Base-by-base conservation (phyloP, 305 asterid genomes). In the Fraxinus velutina region DNA sequence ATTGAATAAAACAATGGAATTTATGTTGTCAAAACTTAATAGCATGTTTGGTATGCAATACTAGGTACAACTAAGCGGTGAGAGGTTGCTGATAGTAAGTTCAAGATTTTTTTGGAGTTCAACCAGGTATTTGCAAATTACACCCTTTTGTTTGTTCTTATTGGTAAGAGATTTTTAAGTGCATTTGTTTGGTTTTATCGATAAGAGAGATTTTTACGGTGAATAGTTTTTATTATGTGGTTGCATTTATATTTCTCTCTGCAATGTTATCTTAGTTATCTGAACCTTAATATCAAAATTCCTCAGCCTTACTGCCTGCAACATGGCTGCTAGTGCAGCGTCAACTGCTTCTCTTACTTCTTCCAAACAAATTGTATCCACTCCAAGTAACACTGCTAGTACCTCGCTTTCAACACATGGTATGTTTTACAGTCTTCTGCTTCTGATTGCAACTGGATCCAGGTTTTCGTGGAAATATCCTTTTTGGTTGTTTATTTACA, bases 351-450 rank as follows among this genome's bases (percentile, higher is more conserved):
- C 80, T 3, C 7, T 83, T 52, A 72, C 37, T 44, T 84, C 91
- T 80, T 33, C 37, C 37, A 86, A 86, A 17, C 85, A 86, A 85
- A 83, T 89, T 75, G 75, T 82, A 13, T 64, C 91, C 37, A 78
- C 84, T 83, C 81, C 87, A 32, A 70, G 77, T 81, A 79, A 73
- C 71, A 73, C 79, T 75, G 78, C 82, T 36, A 79, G 64, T 70
- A 81, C 73, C 13, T 9, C 82, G 29, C 83, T 78, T 72, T 79
- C 87, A 75, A 55, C 76, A 62, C 79, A 84, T 32, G 85, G 88
- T 87, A 76, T 12, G 81, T 36, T 60, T 8, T 73, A 3, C 32
- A 30, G 0, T 8, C 13, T 52, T 7, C 32, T 47, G 13, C 55
- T 2, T 44, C 55, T 44, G n/a, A 44, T 2, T 2, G 55, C 15